A percentile compares a stretch with the other conserved stretches of the same genome.
phyloP scores from a whole-genome alignment of 2,329 filamentous ascomycete genomes.

The Trichoderma sp. region DNA sequence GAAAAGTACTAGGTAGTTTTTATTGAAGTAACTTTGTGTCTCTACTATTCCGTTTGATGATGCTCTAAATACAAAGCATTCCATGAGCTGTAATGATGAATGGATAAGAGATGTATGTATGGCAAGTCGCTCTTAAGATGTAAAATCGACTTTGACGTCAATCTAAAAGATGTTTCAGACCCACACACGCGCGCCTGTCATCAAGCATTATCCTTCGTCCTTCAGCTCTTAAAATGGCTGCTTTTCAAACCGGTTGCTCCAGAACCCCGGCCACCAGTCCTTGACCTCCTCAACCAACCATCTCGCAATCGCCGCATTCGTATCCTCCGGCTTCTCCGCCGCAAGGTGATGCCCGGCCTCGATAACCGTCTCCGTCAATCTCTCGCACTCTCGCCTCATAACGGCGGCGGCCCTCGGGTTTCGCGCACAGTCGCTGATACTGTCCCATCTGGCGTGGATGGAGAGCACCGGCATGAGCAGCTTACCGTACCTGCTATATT shows the following conservation, averaged over 20 bases:
- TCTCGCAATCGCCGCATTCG: conserved; percentile 27
- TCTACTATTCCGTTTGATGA: background rate
- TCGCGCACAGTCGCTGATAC: conserved; percentile 33
- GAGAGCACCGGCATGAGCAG: conserved; percentile 37
- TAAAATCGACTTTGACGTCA: background rate
- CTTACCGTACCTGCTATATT: conserved; percentile 24
- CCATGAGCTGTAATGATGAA: background rate
- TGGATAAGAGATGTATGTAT: background rate
- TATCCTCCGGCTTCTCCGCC: conserved; percentile 21
- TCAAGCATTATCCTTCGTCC: background rate
- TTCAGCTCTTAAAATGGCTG: background rate
- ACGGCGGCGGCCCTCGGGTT: conserved; percentile 33
- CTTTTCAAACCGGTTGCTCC: background rate
- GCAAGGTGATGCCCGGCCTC: conserved; percentile 19
- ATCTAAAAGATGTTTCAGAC: background rate
- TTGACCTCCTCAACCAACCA: conserved; percentile 26
- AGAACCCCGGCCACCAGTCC: conserved; percentile 8
- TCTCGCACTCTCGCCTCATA: conserved; percentile 34
- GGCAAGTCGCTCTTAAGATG: background rate
- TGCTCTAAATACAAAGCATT: background rate
- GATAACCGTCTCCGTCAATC: conserved; percentile 37
- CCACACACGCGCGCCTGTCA: background rate
- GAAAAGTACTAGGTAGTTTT: background rate
- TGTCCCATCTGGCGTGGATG: conserved; percentile 38
- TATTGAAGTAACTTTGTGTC: background rate